Conservation (phyloP, 768 basidiomycete genomes). For the Tulasnella sp. region DNA sequence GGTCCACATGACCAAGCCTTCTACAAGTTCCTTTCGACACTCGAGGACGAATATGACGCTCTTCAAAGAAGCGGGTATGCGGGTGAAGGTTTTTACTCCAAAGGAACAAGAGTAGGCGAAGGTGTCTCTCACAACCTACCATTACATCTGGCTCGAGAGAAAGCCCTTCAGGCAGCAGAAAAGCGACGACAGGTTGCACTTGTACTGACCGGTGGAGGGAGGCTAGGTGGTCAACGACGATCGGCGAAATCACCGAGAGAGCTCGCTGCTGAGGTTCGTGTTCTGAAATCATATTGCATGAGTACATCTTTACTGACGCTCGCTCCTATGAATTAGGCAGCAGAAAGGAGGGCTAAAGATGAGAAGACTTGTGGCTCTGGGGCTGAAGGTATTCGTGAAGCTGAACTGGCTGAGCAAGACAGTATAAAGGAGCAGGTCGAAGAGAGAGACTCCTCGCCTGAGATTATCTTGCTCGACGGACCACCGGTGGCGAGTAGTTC, state of each 20-base stretch:
- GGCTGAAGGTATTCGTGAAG: constrained; percentile 42
- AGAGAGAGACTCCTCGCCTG: constrained; percentile 18
- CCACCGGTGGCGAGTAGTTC: constrained; percentile 20
- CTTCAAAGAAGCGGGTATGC: constrained; percentile 70
- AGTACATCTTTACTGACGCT: neutral
- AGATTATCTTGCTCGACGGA: constrained; percentile 25
- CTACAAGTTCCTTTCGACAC: constrained; percentile 53
- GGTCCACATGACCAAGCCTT: constrained; percentile 82
- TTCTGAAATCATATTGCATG: neutral
- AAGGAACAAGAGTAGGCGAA: constrained; percentile 57
- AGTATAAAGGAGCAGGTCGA: constrained; percentile 46
- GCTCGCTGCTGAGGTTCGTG: constrained; percentile 52
- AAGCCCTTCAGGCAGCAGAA: constrained; percentile 72
- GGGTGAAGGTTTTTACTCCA: constrained; percentile 79
- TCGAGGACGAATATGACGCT: constrained; percentile 77
- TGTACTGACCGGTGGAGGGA: constrained; percentile 36
- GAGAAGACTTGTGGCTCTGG: constrained; percentile 64
- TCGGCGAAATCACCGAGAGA: constrained; percentile 46
- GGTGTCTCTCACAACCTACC: constrained; percentile 57
- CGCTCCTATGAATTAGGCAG: constrained; percentile 44
- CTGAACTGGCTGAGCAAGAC: constrained; percentile 52
- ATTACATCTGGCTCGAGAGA: constrained; percentile 46
- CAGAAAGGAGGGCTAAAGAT: constrained; percentile 62
- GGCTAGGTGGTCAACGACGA: constrained; percentile 39
- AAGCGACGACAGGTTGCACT: constrained; percentile 39